Evolutionary conservation across 2,329 filamentous ascomycete species (phyloP).

Genomic region (Pezicula rhizophila): DNA sequence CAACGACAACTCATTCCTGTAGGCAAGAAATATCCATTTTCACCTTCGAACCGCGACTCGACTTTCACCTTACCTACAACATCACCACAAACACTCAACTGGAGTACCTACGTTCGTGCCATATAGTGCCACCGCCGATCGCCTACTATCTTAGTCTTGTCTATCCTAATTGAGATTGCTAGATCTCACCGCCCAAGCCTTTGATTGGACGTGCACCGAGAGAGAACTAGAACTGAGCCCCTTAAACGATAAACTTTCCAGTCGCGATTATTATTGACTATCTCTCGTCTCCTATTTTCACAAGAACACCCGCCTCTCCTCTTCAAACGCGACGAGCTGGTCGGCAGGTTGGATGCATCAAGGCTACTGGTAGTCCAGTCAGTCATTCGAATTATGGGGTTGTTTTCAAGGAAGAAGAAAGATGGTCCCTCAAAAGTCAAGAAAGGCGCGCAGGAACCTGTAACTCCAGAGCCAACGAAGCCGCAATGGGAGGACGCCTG

Average conservation of each 20-base stretch:
- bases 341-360: not conserved
- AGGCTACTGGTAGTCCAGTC: not conserved
- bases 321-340: not conserved
- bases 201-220: too few relatives aligned
- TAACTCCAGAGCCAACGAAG: constrained; percentile 51
- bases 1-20: not conserved
- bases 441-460: constrained; percentile 53
- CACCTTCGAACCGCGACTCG: not conserved
- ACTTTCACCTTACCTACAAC: not conserved
- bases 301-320: not conserved
- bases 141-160: not conserved
- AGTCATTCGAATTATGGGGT: constrained; percentile 6
- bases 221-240: too few relatives aligned
- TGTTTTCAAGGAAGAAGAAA: constrained; percentile 51
- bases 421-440: constrained; percentile 59
- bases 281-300: not conserved
- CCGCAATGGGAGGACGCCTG: constrained; percentile 86
- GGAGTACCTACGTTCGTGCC: not conserved
- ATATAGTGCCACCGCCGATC: not conserved
- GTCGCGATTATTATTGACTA: not conserved
- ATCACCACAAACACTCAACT: not conserved
- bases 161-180: not conserved
- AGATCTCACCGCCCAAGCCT: too few relatives aligned
- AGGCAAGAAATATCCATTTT: not conserved
- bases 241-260: too few relatives aligned